Conservation (phyloP, 305 asterid species). For the Fraxinus latifolia region DNA sequence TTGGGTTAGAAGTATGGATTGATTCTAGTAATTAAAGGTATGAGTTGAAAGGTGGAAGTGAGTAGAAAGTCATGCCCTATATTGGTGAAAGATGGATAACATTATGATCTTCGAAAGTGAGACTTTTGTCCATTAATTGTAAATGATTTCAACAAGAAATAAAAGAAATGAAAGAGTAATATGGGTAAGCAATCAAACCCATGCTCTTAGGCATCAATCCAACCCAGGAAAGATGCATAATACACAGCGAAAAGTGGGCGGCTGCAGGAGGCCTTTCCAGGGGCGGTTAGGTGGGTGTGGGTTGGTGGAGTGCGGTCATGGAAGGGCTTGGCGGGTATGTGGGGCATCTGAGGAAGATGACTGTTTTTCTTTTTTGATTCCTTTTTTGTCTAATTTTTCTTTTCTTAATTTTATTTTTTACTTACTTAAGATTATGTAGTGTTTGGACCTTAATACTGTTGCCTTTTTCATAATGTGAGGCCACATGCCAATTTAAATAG, state of each 20-base stretch:
- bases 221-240: background rate
- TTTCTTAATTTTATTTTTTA: background rate
- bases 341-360: background rate
- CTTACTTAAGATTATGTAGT: background rate
- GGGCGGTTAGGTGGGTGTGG: background rate
- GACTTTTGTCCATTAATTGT: background rate
- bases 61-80: background rate
- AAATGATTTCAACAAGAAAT: background rate
- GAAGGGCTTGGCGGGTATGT: background rate
- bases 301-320: background rate
- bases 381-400: background rate
- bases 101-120: background rate
- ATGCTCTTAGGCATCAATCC: background rate
- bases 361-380: background rate
- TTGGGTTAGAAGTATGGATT: background rate
- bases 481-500: background rate
- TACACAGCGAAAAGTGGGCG: background rate
- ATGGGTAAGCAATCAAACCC: background rate
- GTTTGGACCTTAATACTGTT: background rate
- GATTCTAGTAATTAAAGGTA: background rate
- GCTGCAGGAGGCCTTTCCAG: background rate
- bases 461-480: background rate
- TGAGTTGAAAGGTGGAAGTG: background rate
- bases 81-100: background rate
- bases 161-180: background rate